phyloP scores from a whole-genome alignment of 139 green algal species.

The Microglena sp. region DNA sequence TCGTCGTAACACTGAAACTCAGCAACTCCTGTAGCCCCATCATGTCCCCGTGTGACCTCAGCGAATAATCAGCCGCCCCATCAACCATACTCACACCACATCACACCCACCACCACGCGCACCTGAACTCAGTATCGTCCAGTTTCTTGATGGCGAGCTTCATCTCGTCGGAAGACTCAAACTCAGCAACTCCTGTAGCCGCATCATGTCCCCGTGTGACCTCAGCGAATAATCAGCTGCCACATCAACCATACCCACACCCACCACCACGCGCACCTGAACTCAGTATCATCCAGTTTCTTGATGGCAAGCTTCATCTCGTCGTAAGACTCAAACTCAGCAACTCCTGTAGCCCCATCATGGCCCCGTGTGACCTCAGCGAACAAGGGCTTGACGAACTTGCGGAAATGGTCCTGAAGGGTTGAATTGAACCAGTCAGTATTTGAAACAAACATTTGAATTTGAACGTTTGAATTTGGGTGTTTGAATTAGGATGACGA shows the following conservation, averaged over 20 bases:
- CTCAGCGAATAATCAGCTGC: conserved; percentile 68
- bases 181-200: conserved; percentile 34
- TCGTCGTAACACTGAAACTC: conserved; percentile 38
- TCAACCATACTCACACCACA: no score
- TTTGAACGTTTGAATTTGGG: conserved; percentile 17
- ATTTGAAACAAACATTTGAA: conserved; percentile 3
- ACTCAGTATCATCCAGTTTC: conserved; percentile 55
- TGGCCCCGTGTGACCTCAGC: conserved; percentile 57
- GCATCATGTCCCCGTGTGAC: conserved; percentile 44
- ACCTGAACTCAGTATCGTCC: conserved; percentile 54
- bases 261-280: conserved; percentile 20
- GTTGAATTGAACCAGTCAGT: no score
- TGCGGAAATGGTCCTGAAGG: conserved; percentile 61
- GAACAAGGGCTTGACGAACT: conserved; percentile 53
- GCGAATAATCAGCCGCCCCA: no score
- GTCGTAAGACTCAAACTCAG: conserved; percentile 39
- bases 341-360: conserved; percentile 24
- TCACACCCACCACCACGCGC: background rate
- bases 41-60: conserved; percentile 51
- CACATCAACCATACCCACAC: no score
- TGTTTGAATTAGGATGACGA: background rate
- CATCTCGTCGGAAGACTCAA: conserved; percentile 42
- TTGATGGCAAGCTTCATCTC: conserved; percentile 37
- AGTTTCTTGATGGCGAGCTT: conserved; percentile 32
- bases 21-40: conserved; percentile 24